Conservation (phyloP, 2,329 filamentous ascomycete genomes). For the Xylaria polymorpha region DNA sequence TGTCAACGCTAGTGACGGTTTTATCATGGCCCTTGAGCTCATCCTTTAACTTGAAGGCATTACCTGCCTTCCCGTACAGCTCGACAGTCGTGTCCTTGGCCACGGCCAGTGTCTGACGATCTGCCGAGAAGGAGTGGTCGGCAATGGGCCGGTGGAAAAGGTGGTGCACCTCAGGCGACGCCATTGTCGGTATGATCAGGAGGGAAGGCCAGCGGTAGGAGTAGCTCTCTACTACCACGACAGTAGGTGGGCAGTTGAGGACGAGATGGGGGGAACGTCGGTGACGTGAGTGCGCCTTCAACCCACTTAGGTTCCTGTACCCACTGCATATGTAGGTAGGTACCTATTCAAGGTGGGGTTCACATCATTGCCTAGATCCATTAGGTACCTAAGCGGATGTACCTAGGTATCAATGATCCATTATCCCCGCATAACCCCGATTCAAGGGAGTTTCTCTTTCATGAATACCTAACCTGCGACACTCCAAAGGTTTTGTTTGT, state of each 20-base stretch:
- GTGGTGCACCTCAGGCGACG: slow-evolving; percentile 90
- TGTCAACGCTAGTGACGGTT: slow-evolving; percentile 94
- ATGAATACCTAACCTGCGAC: not conserved
- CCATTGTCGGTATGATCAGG: slow-evolving; percentile 64
- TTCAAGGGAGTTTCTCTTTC: slow-evolving; percentile 15
- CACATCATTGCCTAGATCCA: not conserved
- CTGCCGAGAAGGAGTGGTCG: slow-evolving; percentile 97
- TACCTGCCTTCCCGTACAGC: slow-evolving; percentile 81
- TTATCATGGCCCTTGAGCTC: slow-evolving; percentile 98
- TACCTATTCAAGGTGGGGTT: not conserved
- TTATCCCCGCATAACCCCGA: slow-evolving; percentile 3
- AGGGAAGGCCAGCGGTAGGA: slow-evolving; percentile 74
- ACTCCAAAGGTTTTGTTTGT: not conserved
- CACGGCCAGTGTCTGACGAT: slow-evolving; percentile 88
- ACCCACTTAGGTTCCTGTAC: not conserved
- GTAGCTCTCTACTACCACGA: slow-evolving; percentile 96
- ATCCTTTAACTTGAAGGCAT: slow-evolving; percentile 84
- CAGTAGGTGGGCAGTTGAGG: not conserved
- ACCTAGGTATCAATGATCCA: too few relatives aligned
- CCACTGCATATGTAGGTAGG: too few relatives aligned
- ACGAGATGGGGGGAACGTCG: not conserved
- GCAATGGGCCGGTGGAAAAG: slow-evolving; percentile 96
- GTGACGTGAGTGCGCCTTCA: slow-evolving; percentile 17
- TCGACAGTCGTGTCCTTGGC: slow-evolving; percentile 91
- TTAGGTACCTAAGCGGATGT: not conserved